Base-by-base conservation (phyloP, 164 flowering plant genomes). In the Annona cherimola region DNA sequence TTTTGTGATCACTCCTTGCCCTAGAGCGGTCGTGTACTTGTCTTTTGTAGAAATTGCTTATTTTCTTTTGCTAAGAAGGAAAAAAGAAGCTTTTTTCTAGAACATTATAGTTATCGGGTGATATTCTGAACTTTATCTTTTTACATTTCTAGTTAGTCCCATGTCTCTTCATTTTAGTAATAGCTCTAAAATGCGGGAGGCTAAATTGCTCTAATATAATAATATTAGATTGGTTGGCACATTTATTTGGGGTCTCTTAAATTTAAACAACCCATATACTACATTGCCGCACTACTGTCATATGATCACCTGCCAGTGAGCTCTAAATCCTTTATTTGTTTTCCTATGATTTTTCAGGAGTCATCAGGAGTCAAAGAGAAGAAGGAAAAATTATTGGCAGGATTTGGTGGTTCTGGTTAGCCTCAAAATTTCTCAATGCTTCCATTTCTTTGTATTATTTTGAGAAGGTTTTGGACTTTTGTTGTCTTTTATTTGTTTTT, bases 401-500 rank as follows among this genome's bases (percentile, higher is more conserved):
- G 83, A 69, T 82, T 80, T 67, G 86, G 76, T 61, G 69, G 84
- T 74, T 83, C 94, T 72, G 95, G 97, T 90, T 63, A 78, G 85
- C 74, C 73, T 63, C 50, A 9, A 57, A 35, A 65, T 68, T 45
- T 66, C 60, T 68, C 65, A 7, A 35, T 67, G 45, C 19, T 66
- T n/a, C 68, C 55, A 46, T 67, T 66, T 55, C 71, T 45, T 3
- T 66, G 7, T 64, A 19, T 3, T 41, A 43, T 16, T 44, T 74
- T 50, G 9, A 16, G 41, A 67, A 63, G 63, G n/a, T 12, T 19
- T 61, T 45, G 42, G 3, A 43, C 42, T 16, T 26, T 26, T 26
- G 35, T 26, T 26, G 35, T 26, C 35, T 26, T 26, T 26, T 26
- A 26, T 26, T 26, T 26, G 35, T 26, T 26, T 26, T 26, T 26